Percentiles rank a stretch among this genome's conserved stretches.
These are phyloP conservation scores for Dryadomyces quercivorus DNA, from an alignment of 2,329 filamentous ascomycete species.

Conservation along the genomic window DNA sequence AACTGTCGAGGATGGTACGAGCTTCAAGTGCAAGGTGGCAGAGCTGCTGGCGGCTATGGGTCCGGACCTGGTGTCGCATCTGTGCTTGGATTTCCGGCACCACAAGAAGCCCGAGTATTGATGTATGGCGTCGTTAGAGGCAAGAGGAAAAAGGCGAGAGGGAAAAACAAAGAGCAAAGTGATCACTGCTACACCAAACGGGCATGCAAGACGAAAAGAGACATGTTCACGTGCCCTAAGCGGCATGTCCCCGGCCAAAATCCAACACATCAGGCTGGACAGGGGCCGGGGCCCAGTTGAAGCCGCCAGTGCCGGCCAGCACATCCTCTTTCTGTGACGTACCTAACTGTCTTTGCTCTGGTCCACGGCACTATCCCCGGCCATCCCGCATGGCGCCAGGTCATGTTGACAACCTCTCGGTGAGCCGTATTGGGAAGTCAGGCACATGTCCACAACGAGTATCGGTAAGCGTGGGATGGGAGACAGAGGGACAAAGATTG, in stretches of 20 bases:
- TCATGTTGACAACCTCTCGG: neutral
- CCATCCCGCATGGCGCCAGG: neutral
- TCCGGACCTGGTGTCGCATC: slow-evolving; percentile 38
- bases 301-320: neutral
- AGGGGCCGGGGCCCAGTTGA: neutral
- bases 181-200: neutral
- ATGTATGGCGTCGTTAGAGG: neutral
- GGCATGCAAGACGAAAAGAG: no score
- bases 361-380: neutral
- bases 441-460: slow-evolving; percentile 5
- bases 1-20: slow-evolving; percentile 32
- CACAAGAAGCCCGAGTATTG: neutral
- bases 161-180: neutral
- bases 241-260: neutral
- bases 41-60: slow-evolving; percentile 58
- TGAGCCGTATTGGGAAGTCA: slow-evolving; percentile 12
- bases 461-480: neutral
- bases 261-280: no score
- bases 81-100: slow-evolving; percentile 44
- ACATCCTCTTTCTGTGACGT: neutral
- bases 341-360: neutral
- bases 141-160: neutral
- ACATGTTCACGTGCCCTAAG: neutral
- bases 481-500: neutral
- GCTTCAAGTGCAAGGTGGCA: slow-evolving; percentile 50